Percentiles rank a stretch among this genome's conserved stretches.
These are phyloP conservation scores for Pontederia paniculata DNA, from an alignment of 176 grass and related monocot genomes.

Conservation along the genomic window DNA sequence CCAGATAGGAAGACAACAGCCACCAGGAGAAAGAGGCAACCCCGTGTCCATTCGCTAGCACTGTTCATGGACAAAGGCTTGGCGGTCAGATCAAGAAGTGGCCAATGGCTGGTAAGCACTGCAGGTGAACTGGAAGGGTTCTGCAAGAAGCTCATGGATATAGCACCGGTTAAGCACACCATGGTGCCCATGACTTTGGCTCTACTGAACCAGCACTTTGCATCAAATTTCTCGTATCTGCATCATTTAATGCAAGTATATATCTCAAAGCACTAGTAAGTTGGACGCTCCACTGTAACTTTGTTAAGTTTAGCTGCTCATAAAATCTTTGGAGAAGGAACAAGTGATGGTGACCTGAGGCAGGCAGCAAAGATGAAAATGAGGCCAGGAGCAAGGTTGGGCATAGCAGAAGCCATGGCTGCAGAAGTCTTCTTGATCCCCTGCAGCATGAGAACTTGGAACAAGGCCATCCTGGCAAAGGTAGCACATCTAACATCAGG, in stretches of 20 bases:
- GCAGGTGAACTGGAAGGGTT: slow-evolving; percentile 13
- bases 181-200: slow-evolving; percentile 48
- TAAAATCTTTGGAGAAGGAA: not conserved
- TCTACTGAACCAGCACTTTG: slow-evolving; percentile 42
- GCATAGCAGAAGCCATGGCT: slow-evolving; percentile 43
- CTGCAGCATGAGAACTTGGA: slow-evolving; percentile 34
- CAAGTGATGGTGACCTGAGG: slow-evolving; percentile 27
- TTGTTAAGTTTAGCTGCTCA: not conserved
- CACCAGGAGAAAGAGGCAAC: slow-evolving; percentile 41
- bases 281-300: too few species aligned
- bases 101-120: not conserved
- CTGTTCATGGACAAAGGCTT: not conserved
- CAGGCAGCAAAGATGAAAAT: slow-evolving; percentile 58
- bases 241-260: not conserved
- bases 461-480: slow-evolving; percentile 27
- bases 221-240: slow-evolving; percentile 57
- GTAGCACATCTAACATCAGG: too few species aligned
- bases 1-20: slow-evolving; percentile 24
- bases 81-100: not conserved
- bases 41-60: slow-evolving; percentile 36
- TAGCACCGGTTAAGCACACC: slow-evolving; percentile 45
- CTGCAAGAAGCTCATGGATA: slow-evolving; percentile 53
- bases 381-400: slow-evolving; percentile 40
- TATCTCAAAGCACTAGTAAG: not conserved
- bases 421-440: slow-evolving; percentile 33